Conservation (phyloP, 331 rosid species). For the Malus hybrid region DNA sequence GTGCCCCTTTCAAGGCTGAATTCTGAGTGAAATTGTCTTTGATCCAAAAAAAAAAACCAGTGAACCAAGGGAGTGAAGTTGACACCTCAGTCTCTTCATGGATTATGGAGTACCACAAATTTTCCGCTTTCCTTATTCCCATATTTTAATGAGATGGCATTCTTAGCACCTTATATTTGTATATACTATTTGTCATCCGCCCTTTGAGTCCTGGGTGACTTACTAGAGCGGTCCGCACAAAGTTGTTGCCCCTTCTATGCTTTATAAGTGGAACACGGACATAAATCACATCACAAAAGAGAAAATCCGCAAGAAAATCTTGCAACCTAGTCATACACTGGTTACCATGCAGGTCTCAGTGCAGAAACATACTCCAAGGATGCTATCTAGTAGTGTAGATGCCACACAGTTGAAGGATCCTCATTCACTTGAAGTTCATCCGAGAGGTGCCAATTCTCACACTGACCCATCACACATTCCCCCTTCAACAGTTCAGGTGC, state of each 20-base stretch:
- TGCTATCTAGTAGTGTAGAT: conserved; percentile 46
- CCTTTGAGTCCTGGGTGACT: not conserved
- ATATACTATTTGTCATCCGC: not conserved
- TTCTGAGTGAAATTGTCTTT: too few relatives aligned
- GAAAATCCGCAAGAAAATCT: not conserved
- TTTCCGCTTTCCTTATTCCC: not conserved
- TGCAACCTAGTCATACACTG: conserved; percentile 19
- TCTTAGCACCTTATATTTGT: not conserved
- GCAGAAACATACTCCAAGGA: conserved; percentile 51
- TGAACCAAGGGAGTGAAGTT: not conserved
- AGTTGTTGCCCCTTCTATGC: not conserved
- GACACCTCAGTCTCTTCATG: not conserved
- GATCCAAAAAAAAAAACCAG: too few relatives aligned
- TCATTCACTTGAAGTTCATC: conserved; percentile 67
- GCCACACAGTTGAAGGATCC: conserved; percentile 53
- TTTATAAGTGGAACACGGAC: too few relatives aligned
- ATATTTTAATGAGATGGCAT: not conserved
- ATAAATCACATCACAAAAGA: not conserved
- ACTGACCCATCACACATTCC: conserved; percentile 34
- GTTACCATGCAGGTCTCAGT: conserved; percentile 23
- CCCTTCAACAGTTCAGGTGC: conserved; percentile 44
- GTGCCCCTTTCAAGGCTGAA: too few relatives aligned
- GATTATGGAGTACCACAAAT: not conserved
- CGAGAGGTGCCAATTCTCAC: conserved; percentile 47
- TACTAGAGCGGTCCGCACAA: not conserved